phyloP scores from a whole-genome alignment of 768 basidiomycete genomes.

The Leccinum uliginosum region DNA sequence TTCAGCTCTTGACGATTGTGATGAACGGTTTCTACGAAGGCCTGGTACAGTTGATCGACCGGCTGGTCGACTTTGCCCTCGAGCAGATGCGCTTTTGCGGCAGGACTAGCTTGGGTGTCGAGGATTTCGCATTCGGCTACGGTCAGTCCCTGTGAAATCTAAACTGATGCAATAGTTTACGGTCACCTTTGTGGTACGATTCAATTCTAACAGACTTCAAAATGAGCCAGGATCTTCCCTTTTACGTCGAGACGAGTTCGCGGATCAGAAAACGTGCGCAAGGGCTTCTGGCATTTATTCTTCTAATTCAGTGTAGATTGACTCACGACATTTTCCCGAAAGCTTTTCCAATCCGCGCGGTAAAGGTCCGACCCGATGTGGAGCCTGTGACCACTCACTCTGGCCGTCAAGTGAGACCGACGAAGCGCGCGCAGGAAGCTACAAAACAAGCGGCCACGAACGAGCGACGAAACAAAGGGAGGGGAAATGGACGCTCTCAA shows the following conservation, averaged over 20 bases:
- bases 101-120: conserved; percentile 14
- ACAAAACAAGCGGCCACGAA: not conserved
- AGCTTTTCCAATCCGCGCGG: conserved; percentile 13
- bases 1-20: conserved; percentile 28
- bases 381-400: conserved; percentile 18
- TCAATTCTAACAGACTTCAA: conserved; percentile 19
- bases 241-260: conserved; percentile 23
- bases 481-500: not conserved
- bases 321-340: not conserved
- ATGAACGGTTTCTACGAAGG: conserved; percentile 30
- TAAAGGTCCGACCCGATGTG: not conserved
- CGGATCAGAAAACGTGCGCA: conserved; percentile 23
- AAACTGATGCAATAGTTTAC: not conserved
- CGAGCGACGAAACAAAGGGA: conserved; percentile 4
- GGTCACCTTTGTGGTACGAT: not conserved
- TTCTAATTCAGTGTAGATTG: not conserved
- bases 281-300: not conserved
- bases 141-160: conserved; percentile 14
- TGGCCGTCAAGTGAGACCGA: conserved; percentile 23
- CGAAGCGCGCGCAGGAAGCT: conserved; percentile 16
- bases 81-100: conserved; percentile 20
- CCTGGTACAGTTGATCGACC: conserved; percentile 26
- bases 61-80: conserved; percentile 22
- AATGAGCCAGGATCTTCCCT: conserved; percentile 31
- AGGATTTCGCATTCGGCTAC: conserved; percentile 29